Base-by-base conservation (phyloP, 345 rosid species). In the Acer negundo region DNA sequence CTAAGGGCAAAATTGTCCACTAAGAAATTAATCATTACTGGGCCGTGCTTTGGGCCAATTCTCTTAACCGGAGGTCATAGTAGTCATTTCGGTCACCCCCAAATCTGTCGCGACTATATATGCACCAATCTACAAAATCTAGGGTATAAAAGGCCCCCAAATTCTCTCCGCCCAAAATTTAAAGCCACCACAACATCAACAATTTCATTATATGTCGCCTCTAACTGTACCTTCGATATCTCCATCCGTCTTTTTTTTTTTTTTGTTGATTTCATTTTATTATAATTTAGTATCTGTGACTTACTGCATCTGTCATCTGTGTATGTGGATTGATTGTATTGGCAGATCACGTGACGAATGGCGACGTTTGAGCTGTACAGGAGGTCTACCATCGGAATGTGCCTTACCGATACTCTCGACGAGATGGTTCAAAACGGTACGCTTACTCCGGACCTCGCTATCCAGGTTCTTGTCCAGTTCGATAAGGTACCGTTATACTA, bases 321-420 rank as follows among this genome's bases (percentile, higher is more conserved):
- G 49, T 55, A 47, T 73, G 44, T 47, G 49, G 7, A 8, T 40
- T 6, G 47, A 10, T 26, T 77, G 24, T 56, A 74, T 46, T 69
- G 64, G 65, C 82, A 83, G 87, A 85, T 80, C 82, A 78, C 17
- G 74, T 64, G 66, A 66, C 56, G 53, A 71, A 96, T 92, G 99
- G 97, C 93, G 83, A 92, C 99, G 82, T 94, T 96, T 83, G 98
- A 96, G 92, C 86, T 96, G 42, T 96, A 96, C 81, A 86, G 99
- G 82, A 86, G 97, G 75, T 96, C 99, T 72, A 91, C 99, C 73
- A 92, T 96, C 76, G 98, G 97, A 46, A 94, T 92, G 98, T 96
- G 99, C 81, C 72, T 96, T 88, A 96, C 97, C 61, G 98, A 96
- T 86, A 90, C 97, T 16, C 82, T 96, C 42, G 98, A 96, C 38